Conservation (phyloP, 345 rosid genomes). For the Erodium maritimum region DNA sequence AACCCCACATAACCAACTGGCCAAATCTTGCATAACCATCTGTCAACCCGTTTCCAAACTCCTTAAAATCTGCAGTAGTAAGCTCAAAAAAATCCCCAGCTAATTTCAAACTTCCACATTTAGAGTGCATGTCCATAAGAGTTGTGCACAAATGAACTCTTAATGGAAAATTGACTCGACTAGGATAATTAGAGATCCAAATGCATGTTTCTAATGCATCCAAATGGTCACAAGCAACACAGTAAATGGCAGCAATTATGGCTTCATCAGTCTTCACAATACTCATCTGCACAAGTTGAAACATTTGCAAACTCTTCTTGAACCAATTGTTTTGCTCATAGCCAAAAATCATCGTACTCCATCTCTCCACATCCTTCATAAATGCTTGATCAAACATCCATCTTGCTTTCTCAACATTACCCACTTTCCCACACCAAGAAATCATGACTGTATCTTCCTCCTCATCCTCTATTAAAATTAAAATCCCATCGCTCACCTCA, state of each 20-base stretch:
- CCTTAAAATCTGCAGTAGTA: too few species aligned
- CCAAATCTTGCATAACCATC: too few species aligned
- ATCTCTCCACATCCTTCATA: conserved; percentile 28
- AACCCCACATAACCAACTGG: too few species aligned
- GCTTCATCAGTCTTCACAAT: conserved; percentile 15
- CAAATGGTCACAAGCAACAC: conserved; percentile 15
- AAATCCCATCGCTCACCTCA: conserved; percentile 42
- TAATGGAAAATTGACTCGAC: neutral
- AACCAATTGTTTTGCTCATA: conserved; percentile 36
- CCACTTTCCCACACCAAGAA: conserved; percentile 32
- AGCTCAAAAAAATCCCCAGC: conserved; percentile 11
- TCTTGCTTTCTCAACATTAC: conserved; percentile 29
- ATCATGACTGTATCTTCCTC: conserved; percentile 62
- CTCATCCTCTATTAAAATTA: conserved; percentile 69
- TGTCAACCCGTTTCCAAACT: too few species aligned
- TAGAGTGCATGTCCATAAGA: conserved; percentile 17
- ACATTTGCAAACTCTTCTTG: conserved; percentile 34
- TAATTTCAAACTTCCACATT: conserved; percentile 11
- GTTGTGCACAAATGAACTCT: conserved; percentile 10
- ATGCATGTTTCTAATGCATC: conserved; percentile 12
- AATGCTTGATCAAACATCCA: conserved; percentile 28
- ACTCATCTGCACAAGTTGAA: conserved; percentile 15
- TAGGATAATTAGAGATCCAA: conserved; percentile 8
- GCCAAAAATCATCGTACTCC: conserved; percentile 49
- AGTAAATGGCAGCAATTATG: conserved; percentile 10